These are phyloP conservation scores for Rhizopogon rudus DNA, from an alignment of 768 basidiomycete genomes.

Conservation along the genomic window DNA sequence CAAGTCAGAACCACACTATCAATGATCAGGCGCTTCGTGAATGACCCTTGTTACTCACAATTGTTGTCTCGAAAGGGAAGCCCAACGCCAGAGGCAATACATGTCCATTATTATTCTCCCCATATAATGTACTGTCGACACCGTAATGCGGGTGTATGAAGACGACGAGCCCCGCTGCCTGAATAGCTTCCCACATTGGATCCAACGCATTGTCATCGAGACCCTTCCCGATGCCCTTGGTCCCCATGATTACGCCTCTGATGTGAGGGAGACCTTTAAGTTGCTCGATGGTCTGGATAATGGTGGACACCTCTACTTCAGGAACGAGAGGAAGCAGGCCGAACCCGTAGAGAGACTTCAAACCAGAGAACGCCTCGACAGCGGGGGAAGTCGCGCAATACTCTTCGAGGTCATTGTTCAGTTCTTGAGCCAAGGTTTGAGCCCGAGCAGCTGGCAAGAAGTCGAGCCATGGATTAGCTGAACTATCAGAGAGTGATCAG, in stretches of 20 bases:
- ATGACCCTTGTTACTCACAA: slow-evolving; percentile 40
- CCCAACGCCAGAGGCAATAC: slow-evolving; percentile 84
- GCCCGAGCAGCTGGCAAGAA: slow-evolving; percentile 72
- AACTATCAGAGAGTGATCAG: slow-evolving; percentile 34
- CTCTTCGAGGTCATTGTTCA: slow-evolving; percentile 74
- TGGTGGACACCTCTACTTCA: slow-evolving; percentile 44
- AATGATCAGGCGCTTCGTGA: background rate
- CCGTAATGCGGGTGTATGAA: slow-evolving; percentile 90
- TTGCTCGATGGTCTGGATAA: slow-evolving; percentile 64
- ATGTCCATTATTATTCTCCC: slow-evolving; percentile 76
- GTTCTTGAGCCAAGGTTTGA: slow-evolving; percentile 54
- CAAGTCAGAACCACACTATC: background rate
- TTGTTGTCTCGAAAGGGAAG: slow-evolving; percentile 89
- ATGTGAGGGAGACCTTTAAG: slow-evolving; percentile 62
- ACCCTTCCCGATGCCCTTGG: slow-evolving; percentile 70
- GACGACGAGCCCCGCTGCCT: slow-evolving; percentile 61
- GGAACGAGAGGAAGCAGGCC: slow-evolving; percentile 82
- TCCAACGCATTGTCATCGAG: slow-evolving; percentile 77
- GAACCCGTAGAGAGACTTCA: slow-evolving; percentile 77
- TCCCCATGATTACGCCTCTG: slow-evolving; percentile 79
- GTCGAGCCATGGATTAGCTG: slow-evolving; percentile 91
- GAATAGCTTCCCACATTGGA: slow-evolving; percentile 78
- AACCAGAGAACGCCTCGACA: slow-evolving; percentile 21
- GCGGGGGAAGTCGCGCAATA: slow-evolving; percentile 69
- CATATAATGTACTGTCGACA: slow-evolving; percentile 69